phyloP scores from a whole-genome alignment of 768 basidiomycete genomes.

The Lentinula raphanica region DNA sequence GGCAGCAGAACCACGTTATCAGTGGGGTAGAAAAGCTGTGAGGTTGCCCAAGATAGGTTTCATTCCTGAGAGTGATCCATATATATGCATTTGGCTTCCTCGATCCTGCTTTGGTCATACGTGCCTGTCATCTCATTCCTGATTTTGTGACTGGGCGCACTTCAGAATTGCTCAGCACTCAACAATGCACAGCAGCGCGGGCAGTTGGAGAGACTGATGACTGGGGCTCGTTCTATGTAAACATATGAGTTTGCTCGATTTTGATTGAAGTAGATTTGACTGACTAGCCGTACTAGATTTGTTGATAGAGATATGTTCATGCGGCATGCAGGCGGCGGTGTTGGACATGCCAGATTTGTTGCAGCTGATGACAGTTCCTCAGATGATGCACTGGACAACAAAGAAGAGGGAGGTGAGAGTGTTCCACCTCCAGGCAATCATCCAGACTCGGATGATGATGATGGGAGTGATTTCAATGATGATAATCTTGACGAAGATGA shows the following conservation, averaged over 20 bases:
- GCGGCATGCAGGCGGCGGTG: neutral
- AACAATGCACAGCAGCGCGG: constrained; percentile 2
- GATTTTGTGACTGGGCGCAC: constrained; percentile 21
- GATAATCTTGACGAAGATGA: neutral
- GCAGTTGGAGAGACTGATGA: constrained; percentile 14
- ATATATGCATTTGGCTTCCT: constrained; percentile 30
- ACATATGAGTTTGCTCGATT: constrained; percentile 23
- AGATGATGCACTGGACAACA: neutral
- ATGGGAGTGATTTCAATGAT: neutral
- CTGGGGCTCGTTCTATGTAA: constrained; percentile 29
- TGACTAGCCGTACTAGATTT: constrained; percentile 21
- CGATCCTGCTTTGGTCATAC: constrained; percentile 22
- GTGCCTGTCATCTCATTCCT: constrained; percentile 25
- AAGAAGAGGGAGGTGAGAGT: neutral
- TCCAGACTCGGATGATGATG: neutral
- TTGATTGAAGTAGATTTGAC: neutral
- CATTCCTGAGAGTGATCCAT: constrained; percentile 21
- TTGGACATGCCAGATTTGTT: neutral
- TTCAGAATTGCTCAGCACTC: constrained; percentile 8
- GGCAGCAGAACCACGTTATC: constrained; percentile 17
- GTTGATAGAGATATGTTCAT: constrained; percentile 21
- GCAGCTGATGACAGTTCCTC: neutral
- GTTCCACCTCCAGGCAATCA: neutral
- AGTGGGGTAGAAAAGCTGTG: constrained; percentile 12
- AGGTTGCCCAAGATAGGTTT: constrained; percentile 25